Base-by-base conservation (phyloP, 169 alveolate species). In the Plasmodium fragile region DNA sequence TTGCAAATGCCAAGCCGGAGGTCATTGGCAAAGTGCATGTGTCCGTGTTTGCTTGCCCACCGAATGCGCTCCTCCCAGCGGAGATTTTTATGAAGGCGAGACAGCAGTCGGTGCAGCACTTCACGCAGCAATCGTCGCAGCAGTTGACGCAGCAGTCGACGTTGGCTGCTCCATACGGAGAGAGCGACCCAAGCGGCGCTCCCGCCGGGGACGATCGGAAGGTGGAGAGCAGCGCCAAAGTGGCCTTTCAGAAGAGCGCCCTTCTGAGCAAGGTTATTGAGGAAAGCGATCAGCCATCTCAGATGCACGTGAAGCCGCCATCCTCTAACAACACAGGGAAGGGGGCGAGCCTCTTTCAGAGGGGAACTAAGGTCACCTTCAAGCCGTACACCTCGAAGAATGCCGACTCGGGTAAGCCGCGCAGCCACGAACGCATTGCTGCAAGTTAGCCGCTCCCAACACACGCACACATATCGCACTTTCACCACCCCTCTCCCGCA, bases 21-120 rank as follows among this genome's bases (percentile, higher is more conserved):
- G 32, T 89, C 34, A 85, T 96, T 34, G 98, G 98, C 1, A 96
- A 94, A 82, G 73, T 95, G 25, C 92, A 95, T 52, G 97, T 97
- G 49, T 85, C 97, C 18, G 97, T 97, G 2, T 39, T 70, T 52
- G 96, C 97, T 36, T 82, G 69, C 11, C 98, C 98, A 49, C 82
- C 59, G 22, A 89, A 92, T 34, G 81, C 98, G 0, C 95, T 92
- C 92, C 95, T 97, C n/a, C 98, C 98, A 13, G 98, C 98, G 1
- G 97, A 95, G n/a, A 77, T 95, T 2, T 96, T 96, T 71, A 92
- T 78, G 18, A 82, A 89, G 4, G 94, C 93, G 6, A 95, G 90
- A 22, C 39, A 49, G 8, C 5, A 7, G 45, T 69, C 49, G 34
- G n/a, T n/a, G n/a, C n/a, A n/a, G n/a, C n/a, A n/a, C n/a, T n/a